Evolutionary conservation across 1,284 basidiomycete species (phyloP), one percentile per base, ranked within the genome.

Genomic region (Tranzscheliella williamsii): DNA sequence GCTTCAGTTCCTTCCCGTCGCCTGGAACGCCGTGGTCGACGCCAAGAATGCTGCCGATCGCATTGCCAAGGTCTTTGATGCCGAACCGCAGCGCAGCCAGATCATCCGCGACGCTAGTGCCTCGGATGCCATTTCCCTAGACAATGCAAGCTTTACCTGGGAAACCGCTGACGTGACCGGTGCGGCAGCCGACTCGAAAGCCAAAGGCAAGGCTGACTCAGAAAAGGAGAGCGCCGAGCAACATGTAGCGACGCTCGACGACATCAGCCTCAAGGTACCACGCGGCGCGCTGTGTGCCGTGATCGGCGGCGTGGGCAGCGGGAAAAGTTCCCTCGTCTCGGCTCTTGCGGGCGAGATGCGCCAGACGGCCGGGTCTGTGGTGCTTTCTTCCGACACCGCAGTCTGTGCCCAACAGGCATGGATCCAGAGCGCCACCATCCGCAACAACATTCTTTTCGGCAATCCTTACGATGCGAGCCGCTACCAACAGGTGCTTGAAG

Each of bases 371-470:
- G 75, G 75, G 9, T 42, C 58, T 4, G 60, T 76, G 8, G 63
- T 50, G 11, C 76, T 70, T 72, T 66, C 69, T 15, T 55, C 58
- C 23, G 42, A 65, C 32, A 52, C 58, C 23, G 63, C 91, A 1
- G 86, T 84, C 79, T 91, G 88, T 73, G 84, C 89, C 4, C 90
- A 91, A 76, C 85, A 82, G 18, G 87, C 90, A 2, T 94, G 91
- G 90, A 92, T 94, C 43, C 90, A 91, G 75, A 90, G 88, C 70
- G 85, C 86, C 0, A 85, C 86, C 3, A 65, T 91, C 57, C 85
- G 87, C 42, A 61, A 84, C 65, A 76, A 78, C 47, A 70, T 78
- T 21, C 39, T 75, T 20, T 80, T 86, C 78, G 85, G 69, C 3
- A 70, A 70, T 18, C 52, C 65, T 1, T 77, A 67, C 36, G 73